phyloP scores from a whole-genome alignment of 2,329 filamentous ascomycete species.

The Penicillium palitans region DNA sequence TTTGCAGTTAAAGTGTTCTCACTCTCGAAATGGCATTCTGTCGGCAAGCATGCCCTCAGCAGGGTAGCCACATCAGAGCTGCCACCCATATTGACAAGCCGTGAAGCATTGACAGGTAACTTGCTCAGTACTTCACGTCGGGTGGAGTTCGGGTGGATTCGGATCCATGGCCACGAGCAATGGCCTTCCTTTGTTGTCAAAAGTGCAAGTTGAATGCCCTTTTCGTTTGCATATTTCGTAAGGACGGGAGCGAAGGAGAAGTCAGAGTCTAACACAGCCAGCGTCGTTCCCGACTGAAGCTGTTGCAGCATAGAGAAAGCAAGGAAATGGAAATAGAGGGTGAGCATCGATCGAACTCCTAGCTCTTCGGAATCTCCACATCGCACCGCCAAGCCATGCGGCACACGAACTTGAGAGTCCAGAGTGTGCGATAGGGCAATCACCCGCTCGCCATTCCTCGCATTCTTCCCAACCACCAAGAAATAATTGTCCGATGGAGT shows the following conservation, averaged over 20 bases:
- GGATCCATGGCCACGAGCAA: slow-evolving; percentile 18
- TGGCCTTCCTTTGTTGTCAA: slow-evolving; percentile 17
- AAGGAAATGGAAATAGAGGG: slow-evolving; percentile 18
- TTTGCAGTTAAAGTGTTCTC: slow-evolving; percentile 15
- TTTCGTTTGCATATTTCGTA: slow-evolving; percentile 11
- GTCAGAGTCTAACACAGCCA: slow-evolving; percentile 23
- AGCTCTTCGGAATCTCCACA: slow-evolving; percentile 9
- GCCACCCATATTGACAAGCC: slow-evolving; percentile 10
- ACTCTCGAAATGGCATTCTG: slow-evolving; percentile 13
- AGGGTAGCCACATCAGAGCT: neutral
- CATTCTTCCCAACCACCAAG: slow-evolving; percentile 15
- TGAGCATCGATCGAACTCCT: slow-evolving; percentile 13
- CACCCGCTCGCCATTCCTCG: slow-evolving; percentile 2
- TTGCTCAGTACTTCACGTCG: slow-evolving; percentile 14
- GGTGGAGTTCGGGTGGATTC: slow-evolving; percentile 18
- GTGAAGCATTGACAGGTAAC: slow-evolving; percentile 11
- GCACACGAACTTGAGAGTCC: slow-evolving; percentile 15
- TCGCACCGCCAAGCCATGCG: neutral
- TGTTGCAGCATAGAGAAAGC: slow-evolving; percentile 12
- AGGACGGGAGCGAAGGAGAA: slow-evolving; percentile 19
- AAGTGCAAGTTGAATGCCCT: slow-evolving; percentile 17
- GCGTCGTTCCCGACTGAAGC: slow-evolving; percentile 5
- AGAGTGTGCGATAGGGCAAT: slow-evolving; percentile 15
- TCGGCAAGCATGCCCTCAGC: slow-evolving; percentile 10
- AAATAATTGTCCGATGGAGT: slow-evolving; percentile 12